Conservation (phyloP, 73 alveolate genomes). For the Stentor roeselii region DNA sequence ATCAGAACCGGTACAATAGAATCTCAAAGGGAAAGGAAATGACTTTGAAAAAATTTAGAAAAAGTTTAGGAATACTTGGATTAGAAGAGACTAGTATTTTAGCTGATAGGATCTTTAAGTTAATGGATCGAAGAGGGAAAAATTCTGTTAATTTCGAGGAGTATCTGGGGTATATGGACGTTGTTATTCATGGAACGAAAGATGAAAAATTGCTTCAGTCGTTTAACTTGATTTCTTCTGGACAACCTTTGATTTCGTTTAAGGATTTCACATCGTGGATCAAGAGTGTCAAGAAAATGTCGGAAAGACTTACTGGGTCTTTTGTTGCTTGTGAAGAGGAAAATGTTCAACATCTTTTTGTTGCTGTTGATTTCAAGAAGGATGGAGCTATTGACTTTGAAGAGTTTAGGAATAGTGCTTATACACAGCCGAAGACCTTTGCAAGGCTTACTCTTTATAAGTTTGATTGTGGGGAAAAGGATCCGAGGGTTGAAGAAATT, state of each 20-base stretch:
- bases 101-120: constrained; percentile 26
- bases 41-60: constrained; percentile 18
- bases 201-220: constrained; percentile 16
- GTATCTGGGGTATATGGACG: constrained; percentile 17
- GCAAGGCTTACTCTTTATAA: neutral
- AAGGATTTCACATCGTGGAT: neutral
- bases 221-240: constrained; percentile 10
- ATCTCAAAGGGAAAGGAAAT: neutral
- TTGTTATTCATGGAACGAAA: constrained; percentile 3
- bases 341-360: neutral
- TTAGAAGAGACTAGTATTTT: neutral
- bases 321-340: neutral
- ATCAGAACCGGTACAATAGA: neutral
- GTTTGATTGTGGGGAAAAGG: neutral
- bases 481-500: neutral
- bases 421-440: constrained; percentile 13
- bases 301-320: neutral
- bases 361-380: neutral
- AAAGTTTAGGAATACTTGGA: constrained; percentile 22
- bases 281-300: neutral
- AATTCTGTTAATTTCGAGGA: neutral
- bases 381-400: constrained; percentile 23
- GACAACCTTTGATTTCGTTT: neutral
- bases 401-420: neutral
- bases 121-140: neutral